Evolutionary conservation across 768 basidiomycete genomes (phyloP).

Genomic region (Megacollybia marginata): DNA sequence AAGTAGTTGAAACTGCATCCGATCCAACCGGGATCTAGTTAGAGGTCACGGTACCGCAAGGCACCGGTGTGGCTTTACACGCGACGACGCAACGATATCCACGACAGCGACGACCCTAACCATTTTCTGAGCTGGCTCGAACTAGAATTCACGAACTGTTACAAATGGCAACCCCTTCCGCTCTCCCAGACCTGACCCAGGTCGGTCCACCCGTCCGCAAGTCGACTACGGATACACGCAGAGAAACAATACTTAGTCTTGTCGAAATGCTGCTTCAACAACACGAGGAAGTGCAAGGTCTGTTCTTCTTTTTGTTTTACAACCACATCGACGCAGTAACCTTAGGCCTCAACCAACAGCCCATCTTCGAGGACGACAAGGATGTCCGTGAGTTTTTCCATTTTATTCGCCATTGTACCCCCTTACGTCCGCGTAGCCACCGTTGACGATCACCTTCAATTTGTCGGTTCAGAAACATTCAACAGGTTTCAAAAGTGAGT

Average conservation of each 20-base stretch:
- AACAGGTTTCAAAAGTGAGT: constrained; percentile 53
- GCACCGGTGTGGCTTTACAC: no score
- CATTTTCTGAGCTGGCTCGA: no score
- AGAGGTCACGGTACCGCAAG: no score
- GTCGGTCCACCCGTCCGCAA: no score
- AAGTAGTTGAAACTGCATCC: no score
- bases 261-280: constrained; percentile 39
- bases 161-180: no score
- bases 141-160: no score
- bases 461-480: constrained; percentile 58
- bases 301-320: background rate
- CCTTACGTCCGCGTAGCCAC: constrained; percentile 32
- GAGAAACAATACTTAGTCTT: constrained; percentile 41
- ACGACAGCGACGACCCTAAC: no score
- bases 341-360: constrained; percentile 23
- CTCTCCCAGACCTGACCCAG: no score
- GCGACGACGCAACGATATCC: no score
- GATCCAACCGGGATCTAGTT: no score
- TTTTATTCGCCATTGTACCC: background rate
- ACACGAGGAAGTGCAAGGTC: constrained; percentile 20
- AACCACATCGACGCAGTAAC: constrained; percentile 15
- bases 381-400: constrained; percentile 51
- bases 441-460: constrained; percentile 66
- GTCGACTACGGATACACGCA: constrained; percentile 8
- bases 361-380: constrained; percentile 54